Evolutionary conservation across 805 yeast species (phyloP), one percentile per base, ranked within the genome.

Genomic region (Pichia deserticola): DNA sequence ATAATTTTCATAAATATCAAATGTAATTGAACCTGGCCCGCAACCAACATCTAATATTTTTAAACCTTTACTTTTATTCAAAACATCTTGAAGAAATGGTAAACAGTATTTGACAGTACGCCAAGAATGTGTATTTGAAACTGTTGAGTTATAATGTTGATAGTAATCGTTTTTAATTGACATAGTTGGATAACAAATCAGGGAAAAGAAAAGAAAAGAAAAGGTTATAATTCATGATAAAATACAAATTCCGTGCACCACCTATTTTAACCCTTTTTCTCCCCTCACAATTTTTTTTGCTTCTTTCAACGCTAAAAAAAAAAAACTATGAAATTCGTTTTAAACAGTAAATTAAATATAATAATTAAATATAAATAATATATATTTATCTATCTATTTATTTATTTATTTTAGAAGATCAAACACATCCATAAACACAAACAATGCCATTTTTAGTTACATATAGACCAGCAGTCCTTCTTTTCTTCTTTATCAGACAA

Each of bases 21-120:
- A 40, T 5, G 72, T 67, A 36, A 72, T 71, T 5, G 73, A 59
- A 0, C 74, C 76, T 4, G 75, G 75, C 0, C 76, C 76, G 54
- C 70, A 65, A 9, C 76, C 76, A 25, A 71, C 72, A 51, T 72
- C 76, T 12, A 72, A 62, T 7, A 71, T 54, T 36, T 54, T 51
- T 38, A 56, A 55, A 13, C 13, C 3, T 32, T 28, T 29, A 25
- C 56, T 54, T 5, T 61, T 55, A 49, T 65, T 58, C 32, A 71
- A 42, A 34, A 62, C 55, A 5, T 65, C 63, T 13, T 65, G 44
- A 48, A 68, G 49, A 50, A 55, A 65, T 3, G 54, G 56, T 3
- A 63, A 53, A 7, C 67, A 63, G 47, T 63, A 67, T 9, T 52
- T 57, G 6, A 64, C 71, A 6, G 35, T 43, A 7, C 51, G 28